Evolutionary conservation across 805 yeast genomes (phyloP).

Genomic region (Metschnikowia aberdeeniae): DNA sequence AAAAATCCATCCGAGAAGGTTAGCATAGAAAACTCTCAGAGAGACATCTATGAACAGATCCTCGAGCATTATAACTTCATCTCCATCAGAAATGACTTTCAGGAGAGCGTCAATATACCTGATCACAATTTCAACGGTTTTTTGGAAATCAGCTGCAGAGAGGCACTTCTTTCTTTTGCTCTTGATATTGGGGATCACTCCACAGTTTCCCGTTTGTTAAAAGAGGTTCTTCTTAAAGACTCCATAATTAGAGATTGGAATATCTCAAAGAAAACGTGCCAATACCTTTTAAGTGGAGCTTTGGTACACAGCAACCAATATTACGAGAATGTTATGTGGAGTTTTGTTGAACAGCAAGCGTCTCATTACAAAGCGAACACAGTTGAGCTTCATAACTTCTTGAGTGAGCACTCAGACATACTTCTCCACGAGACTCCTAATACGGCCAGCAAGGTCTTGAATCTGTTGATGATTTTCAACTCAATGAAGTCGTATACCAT

Average conservation of each 20-base stretch:
- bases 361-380: constrained; percentile 19
- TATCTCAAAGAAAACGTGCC: constrained; percentile 26
- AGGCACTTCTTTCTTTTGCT: constrained; percentile 27
- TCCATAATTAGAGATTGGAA: constrained; percentile 28
- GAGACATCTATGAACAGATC: constrained; percentile 15
- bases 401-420: constrained; percentile 28
- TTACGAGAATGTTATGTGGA: constrained; percentile 31
- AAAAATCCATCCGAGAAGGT: neutral
- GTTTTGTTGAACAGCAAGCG: constrained; percentile 33
- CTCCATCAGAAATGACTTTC: constrained; percentile 36
- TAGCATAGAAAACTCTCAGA: constrained; percentile 9
- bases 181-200: constrained; percentile 34
- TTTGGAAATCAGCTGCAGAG: constrained; percentile 21
- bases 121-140: neutral
- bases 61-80: constrained; percentile 34
- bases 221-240: constrained; percentile 30
- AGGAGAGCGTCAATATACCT: constrained; percentile 4
- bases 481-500: constrained; percentile 26
- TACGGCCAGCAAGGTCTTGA: constrained; percentile 16
- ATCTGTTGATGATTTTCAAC: constrained; percentile 27
- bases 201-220: constrained; percentile 31
- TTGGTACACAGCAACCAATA: constrained; percentile 19
- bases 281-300: constrained; percentile 28
- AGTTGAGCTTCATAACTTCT: constrained; percentile 24
- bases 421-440: constrained; percentile 14